Evolutionary conservation across 2,329 filamentous ascomycete genomes (phyloP).

Genomic region (Beauveria pseudobassiana): DNA sequence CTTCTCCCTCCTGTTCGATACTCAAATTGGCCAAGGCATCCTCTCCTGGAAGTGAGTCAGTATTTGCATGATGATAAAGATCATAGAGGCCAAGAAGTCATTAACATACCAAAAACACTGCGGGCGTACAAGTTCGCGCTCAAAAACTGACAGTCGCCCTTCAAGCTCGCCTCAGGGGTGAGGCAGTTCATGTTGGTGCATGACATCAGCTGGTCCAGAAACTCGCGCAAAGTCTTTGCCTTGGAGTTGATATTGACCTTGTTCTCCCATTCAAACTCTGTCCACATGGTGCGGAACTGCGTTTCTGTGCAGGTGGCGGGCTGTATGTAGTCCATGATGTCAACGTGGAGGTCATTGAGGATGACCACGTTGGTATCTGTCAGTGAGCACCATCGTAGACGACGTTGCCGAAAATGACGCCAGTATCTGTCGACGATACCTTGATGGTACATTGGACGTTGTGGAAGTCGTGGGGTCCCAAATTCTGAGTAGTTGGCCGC

Average conservation of each 20-base stretch:
- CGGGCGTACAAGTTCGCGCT: slow-evolving; percentile 94
- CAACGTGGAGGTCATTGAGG: slow-evolving; percentile 93
- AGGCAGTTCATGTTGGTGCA: slow-evolving; percentile 98
- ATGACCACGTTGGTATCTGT: slow-evolving; percentile 96
- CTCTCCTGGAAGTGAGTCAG: slow-evolving; percentile 60
- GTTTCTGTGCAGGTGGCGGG: slow-evolving; percentile 94
- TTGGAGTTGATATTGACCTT: slow-evolving; percentile 99
- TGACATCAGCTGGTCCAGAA: slow-evolving; percentile 91
- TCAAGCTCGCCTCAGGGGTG: slow-evolving; percentile 90
- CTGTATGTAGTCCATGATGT: slow-evolving; percentile 99
- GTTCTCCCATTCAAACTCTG: slow-evolving; percentile 99
- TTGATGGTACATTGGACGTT: slow-evolving; percentile 99
- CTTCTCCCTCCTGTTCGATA: slow-evolving; percentile 94
- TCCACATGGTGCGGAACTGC: slow-evolving; percentile 99
- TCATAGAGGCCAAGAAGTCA: neutral
- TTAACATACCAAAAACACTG: slow-evolving; percentile 88
- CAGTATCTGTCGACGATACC: slow-evolving; percentile 94
- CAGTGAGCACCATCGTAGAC: slow-evolving; percentile 89
- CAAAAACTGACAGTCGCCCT: slow-evolving; percentile 96
- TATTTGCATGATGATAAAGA: slow-evolving; percentile 9
- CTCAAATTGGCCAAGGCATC: slow-evolving; percentile 95
- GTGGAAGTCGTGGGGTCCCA: slow-evolving; percentile 92
- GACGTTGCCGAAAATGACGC: slow-evolving; percentile 97
- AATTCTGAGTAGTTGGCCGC: slow-evolving; percentile 89
- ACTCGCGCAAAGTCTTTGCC: slow-evolving; percentile 82